Base-by-base conservation (phyloP, 352 stramenopile genomes). In the Globisporangium recalcitrans region DNA sequence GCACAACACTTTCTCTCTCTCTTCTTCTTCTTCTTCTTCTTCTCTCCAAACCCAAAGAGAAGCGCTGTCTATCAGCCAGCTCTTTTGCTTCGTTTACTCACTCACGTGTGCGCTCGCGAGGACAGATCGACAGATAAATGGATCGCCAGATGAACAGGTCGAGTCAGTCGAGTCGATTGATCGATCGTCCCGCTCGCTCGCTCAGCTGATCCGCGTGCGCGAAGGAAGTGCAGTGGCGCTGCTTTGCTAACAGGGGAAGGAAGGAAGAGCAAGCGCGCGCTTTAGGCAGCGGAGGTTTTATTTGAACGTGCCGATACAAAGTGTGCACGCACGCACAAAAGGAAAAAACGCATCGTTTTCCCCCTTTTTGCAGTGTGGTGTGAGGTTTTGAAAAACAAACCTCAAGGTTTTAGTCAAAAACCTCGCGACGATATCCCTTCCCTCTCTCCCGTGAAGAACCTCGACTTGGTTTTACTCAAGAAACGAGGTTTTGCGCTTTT, bases 251-350 rank as follows among this genome's bases (percentile, higher is more conserved):
- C 27, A 31, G n/a, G 47, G 24, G 29, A 36, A 29, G 24, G 29
- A 36, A 29, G 14, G 26, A 52, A 27, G 46, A 52, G 53, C 53
- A 55, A 27, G 38, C 32, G 38, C 40, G 54, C 52, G 52, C 34
- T 54, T 55, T 55, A 31, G 32, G 38, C 54, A 26, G 48, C 48
- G 54, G 54, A 60, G 38, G 54, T 60, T 60, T 52, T 60, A 14
- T 52, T 60, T 60, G 29, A 60, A 60, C 34, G 36, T 46, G 31
- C 38, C 32, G 21, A 60, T 48, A 52, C 54, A 60, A 60, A 38
- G 38, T 26, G 48, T 21, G 31, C 26, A 11, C 22, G 22, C 47
- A 31, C 22, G 44, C 42, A 38, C 52, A 38, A 58, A 58, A 58
- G 27, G 27, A 31, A 31, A 31, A 31, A 31, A 34, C 48, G 26